These are phyloP conservation scores for Epichloe elymi DNA, from an alignment of 2,329 filamentous ascomycete species.

Conservation along the genomic window DNA sequence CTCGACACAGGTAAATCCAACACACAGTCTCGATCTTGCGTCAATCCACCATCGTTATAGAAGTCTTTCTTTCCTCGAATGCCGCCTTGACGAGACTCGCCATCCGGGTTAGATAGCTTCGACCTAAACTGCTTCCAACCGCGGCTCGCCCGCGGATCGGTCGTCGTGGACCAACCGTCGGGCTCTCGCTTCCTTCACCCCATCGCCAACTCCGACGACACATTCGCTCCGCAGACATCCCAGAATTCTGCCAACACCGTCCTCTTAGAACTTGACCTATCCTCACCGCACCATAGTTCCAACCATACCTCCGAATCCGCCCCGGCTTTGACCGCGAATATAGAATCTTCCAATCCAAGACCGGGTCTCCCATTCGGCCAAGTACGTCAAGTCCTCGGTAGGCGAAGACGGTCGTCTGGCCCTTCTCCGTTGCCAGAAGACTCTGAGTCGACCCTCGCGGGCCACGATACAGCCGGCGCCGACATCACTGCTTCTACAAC, in stretches of 20 bases:
- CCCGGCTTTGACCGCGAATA: conserved; percentile 24
- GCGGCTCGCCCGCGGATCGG: conserved; percentile 28
- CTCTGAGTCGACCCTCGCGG: conserved; percentile 12
- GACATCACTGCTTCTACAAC: conserved; percentile 6
- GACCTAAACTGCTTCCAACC: conserved; percentile 11
- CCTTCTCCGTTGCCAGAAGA: conserved; percentile 23
- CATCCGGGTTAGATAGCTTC: conserved; percentile 2
- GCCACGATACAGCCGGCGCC: conserved; percentile 10
- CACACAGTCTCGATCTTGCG: background rate
- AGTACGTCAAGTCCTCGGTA: conserved; percentile 34
- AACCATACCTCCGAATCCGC: conserved; percentile 14
- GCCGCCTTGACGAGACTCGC: conserved; percentile 2
- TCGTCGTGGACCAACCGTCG: conserved; percentile 27
- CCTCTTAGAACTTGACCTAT: conserved; percentile 26
- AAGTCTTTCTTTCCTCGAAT: conserved; percentile 7
- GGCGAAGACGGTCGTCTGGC: conserved; percentile 37
- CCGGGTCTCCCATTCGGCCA: conserved; percentile 14
- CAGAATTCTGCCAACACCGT: conserved; percentile 33
- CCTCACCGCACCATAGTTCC: conserved; percentile 12
- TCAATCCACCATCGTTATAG: background rate
- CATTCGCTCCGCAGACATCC: conserved; percentile 42
- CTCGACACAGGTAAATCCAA: background rate
- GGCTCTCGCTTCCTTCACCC: conserved; percentile 18
- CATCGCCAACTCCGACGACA: conserved; percentile 45
- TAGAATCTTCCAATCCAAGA: conserved; percentile 24